Conservation (phyloP, 148 eudicot genomes). For the Tetragonia tetragonoides region DNA sequence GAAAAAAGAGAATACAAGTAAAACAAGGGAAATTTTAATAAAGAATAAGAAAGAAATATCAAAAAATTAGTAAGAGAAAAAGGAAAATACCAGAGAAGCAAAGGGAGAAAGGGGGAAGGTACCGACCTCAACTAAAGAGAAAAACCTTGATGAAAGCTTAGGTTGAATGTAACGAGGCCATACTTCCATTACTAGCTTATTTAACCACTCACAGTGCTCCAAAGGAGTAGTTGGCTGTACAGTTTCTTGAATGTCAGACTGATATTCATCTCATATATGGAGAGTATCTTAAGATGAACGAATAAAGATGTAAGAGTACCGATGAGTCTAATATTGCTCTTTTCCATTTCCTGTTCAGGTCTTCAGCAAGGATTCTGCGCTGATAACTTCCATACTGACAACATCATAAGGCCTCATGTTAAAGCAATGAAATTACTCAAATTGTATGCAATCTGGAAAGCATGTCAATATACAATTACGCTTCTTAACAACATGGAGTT, state of each 20-base stretch:
- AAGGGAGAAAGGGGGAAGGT: background rate
- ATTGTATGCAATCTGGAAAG: background rate
- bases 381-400: slow-evolving; percentile 73
- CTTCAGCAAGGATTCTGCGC: slow-evolving; percentile 59
- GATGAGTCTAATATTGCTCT: slow-evolving; percentile 58
- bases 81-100: background rate
- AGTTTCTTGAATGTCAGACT: slow-evolving; percentile 16
- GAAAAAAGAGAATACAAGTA: background rate
- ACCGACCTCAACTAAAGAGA: slow-evolving; percentile 75
- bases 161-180: slow-evolving; percentile 84
- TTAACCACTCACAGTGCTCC: slow-evolving; percentile 97
- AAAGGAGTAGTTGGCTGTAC: slow-evolving; percentile 77
- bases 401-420: slow-evolving; percentile 20
- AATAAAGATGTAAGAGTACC: slow-evolving; percentile 38
- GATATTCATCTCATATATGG: background rate
- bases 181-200: slow-evolving; percentile 75
- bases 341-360: slow-evolving; percentile 89
- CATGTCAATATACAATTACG: too few relatives aligned
- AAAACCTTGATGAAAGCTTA: slow-evolving; percentile 66
- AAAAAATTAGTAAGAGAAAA: background rate
- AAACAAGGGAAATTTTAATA: background rate
- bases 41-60: background rate
- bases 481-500: background rate
- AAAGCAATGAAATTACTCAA: background rate
- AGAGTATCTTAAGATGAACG: slow-evolving; percentile 14